Evolutionary conservation across 176 grass and related monocot species (phyloP).

Genomic region (Bolboschoenus planiculmis): DNA sequence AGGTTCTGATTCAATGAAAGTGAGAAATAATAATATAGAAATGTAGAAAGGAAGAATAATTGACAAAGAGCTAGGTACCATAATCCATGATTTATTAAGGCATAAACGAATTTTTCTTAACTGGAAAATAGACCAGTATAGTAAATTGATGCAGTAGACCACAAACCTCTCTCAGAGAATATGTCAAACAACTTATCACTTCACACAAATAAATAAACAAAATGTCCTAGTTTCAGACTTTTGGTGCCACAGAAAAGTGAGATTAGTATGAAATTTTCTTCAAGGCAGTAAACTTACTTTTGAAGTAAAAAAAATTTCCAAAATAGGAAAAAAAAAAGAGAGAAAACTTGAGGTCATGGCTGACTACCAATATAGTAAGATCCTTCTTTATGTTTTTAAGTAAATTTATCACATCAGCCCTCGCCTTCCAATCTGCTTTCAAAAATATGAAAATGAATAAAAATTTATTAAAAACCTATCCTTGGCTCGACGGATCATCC

Average conservation of each 20-base stretch:
- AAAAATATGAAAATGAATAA: constrained; percentile 21
- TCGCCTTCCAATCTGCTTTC: constrained; percentile 78
- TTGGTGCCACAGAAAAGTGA: not conserved
- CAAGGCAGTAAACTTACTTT: not conserved
- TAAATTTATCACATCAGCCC: constrained; percentile 84
- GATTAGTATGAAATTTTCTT: not conserved
- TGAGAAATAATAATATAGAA: too few relatives aligned
- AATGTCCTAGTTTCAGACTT: not conserved
- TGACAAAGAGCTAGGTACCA: too few relatives aligned
- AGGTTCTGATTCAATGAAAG: too few relatives aligned
- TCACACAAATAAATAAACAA: not conserved
- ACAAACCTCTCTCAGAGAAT: too few relatives aligned
- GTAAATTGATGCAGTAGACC: too few relatives aligned
- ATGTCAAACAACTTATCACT: too few relatives aligned
- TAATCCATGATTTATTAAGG: too few relatives aligned
- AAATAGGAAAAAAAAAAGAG: not conserved
- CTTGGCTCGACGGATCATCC: constrained; percentile 67
- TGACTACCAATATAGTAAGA: constrained; percentile 66
- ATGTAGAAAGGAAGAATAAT: too few relatives aligned
- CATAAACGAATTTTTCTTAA: too few relatives aligned
- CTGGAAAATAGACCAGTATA: too few relatives aligned
- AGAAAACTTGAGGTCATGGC: constrained; percentile 77
- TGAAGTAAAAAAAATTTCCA: not conserved
- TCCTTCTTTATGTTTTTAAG: constrained; percentile 63
- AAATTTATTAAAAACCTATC: constrained; percentile 45